Evolutionary conservation across 2,329 filamentous ascomycete genomes (phyloP).

Genomic region (Diaporthe ampelina): DNA sequence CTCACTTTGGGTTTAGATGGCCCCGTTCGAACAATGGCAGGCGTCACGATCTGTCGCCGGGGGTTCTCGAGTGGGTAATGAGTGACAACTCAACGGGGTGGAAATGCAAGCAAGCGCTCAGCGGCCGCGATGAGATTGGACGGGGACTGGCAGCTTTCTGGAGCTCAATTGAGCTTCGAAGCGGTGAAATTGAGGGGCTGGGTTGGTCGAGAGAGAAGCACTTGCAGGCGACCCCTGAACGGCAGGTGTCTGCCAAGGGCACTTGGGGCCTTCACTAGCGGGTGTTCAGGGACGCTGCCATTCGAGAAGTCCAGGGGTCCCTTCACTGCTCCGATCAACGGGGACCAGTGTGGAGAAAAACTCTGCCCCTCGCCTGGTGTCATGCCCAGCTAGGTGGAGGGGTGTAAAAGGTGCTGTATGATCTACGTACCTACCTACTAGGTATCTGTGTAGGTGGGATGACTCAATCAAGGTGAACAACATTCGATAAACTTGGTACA

Average conservation of each 20-base stretch:
- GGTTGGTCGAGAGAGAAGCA: constrained; percentile 17
- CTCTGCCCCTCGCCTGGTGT: constrained; percentile 32
- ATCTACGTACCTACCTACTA: neutral
- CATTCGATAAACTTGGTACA: constrained; percentile 12
- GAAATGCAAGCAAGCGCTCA: constrained; percentile 18
- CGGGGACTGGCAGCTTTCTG: constrained; percentile 15
- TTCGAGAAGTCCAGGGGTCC: constrained; percentile 22
- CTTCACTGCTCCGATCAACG: constrained; percentile 30
- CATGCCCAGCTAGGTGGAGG: constrained; percentile 7
- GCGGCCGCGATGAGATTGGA: constrained; percentile 31
- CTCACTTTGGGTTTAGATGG: constrained; percentile 25
- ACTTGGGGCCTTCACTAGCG: constrained; percentile 1
- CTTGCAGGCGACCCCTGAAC: constrained; percentile 38
- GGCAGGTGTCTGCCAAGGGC: constrained; percentile 15
- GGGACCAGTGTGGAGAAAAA: constrained; percentile 34
- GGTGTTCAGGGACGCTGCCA: constrained; percentile 25
- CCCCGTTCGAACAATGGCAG: constrained; percentile 14
- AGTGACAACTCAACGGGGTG: constrained; percentile 36
- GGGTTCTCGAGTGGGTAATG: constrained; percentile 24
- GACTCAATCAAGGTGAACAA: constrained; percentile 31
- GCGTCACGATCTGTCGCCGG: constrained; percentile 14
- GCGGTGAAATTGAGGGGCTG: constrained; percentile 42
- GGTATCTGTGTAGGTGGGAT: neutral
- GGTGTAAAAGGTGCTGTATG: neutral
- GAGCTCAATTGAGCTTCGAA: constrained; percentile 25